Evolutionary conservation across 2,329 filamentous ascomycete genomes (phyloP), one percentile per base, ranked within the genome.

Genomic region (Fusarium sp.): DNA sequence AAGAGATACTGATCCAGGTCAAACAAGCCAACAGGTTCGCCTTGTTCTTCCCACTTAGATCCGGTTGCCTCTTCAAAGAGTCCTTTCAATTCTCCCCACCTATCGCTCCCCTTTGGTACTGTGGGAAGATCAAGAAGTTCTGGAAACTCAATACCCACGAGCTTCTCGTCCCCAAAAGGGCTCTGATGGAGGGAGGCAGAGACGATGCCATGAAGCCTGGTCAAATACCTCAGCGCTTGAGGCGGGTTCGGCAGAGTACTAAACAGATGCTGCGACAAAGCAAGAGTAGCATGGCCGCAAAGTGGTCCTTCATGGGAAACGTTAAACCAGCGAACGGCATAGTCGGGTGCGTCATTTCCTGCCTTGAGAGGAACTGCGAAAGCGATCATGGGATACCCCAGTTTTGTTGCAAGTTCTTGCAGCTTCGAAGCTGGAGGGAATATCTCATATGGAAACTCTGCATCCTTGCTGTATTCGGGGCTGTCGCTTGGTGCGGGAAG

Each of bases 291-390:
- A 0, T 65, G 62, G 0, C 62, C 62, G 5, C 62, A 65, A 0
- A 65, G 46, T 2, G 62, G 62, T n/a, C 45, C 60, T 9, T 65
- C 62, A 4, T 51, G 20, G 4, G 28, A 21, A 18, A 55, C 21
- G 21, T 65, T 65, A 27, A 65, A 65, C 62, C 62, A 65, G 0
- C 62, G 62, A 3, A 65, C 62, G 0, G 60, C 60, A 3, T 65
- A 65, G 16, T 65, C 42, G 2, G 61, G n/a, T 0, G 51, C 34
- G 8, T 51, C 27, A 3, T 27, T 47, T 4, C 42, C 43, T 1
- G 20, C 21, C 2, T 25, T 43, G 0, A 65, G 60, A 2, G 62
- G 62, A 1, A 59, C 40, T 0, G 25, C 60, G 0, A 37, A 65
- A 4, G 41, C 60, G 0, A 34, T 65, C 62, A 65, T 65, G 0